A percentile compares a stretch with the other conserved stretches of the same genome.
Evolutionary conservation across 495 filamentous ascomycete genomes (phyloP).

Genomic region (Podospora pseudopauciseta): DNA sequence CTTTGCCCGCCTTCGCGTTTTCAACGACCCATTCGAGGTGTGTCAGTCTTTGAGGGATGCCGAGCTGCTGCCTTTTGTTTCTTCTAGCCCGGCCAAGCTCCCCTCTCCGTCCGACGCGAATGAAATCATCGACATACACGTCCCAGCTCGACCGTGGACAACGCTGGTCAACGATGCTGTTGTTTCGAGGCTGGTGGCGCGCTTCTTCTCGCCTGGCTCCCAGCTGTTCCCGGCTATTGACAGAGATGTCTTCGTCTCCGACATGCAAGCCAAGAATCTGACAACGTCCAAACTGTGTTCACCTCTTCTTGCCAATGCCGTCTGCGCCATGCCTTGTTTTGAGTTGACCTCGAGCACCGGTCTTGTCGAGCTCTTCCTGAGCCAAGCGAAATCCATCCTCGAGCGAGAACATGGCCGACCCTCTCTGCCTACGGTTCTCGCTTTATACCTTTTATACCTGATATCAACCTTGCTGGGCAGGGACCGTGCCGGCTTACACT

Average conservation of each 20-base stretch:
- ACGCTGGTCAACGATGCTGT: neutral
- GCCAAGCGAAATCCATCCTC: neutral
- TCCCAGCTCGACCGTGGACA: slow-evolving; percentile 8
- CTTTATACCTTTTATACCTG: slow-evolving; percentile 2
- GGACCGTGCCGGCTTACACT: slow-evolving; percentile 5
- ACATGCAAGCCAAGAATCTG: neutral
- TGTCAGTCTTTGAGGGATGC: slow-evolving; percentile 2
- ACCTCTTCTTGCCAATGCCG: slow-evolving; percentile 1
- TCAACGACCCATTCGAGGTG: neutral
- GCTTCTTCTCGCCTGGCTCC: neutral
- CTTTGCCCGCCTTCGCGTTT: neutral
- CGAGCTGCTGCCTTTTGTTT: neutral
- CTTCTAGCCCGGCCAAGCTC: neutral
- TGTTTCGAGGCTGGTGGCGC: slow-evolving; percentile 1
- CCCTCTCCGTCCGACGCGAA: neutral
- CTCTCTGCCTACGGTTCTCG: neutral
- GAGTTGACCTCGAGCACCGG: neutral
- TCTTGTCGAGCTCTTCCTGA: neutral
- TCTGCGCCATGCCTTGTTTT: slow-evolving; percentile 2
- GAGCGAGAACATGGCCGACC: slow-evolving; percentile 2
- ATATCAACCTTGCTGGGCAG: neutral
- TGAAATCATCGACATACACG: neutral
- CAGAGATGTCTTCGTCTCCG: neutral
- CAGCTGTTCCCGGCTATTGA: slow-evolving; percentile 1
- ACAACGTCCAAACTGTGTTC: neutral